Evolutionary conservation across 2,329 filamentous ascomycete genomes (phyloP).

Genomic region (Bipolaris oryzae): DNA sequence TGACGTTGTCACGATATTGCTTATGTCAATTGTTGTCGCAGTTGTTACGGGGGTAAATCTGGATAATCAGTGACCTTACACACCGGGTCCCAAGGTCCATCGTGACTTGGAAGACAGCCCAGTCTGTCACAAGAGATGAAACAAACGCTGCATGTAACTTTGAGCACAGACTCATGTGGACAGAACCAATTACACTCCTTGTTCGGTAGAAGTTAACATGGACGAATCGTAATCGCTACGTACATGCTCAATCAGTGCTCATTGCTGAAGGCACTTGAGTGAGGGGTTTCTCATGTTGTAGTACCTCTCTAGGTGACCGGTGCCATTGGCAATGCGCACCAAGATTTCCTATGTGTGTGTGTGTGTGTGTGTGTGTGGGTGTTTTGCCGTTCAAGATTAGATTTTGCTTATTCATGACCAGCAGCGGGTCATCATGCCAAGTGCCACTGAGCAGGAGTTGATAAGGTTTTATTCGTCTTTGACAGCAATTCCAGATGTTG

Average conservation of each 20-base stretch:
- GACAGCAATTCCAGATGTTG: neutral
- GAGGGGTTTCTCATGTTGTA: too few species aligned
- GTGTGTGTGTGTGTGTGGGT: too few species aligned
- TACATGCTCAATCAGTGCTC: neutral
- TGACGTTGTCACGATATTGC: neutral
- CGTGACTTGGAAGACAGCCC: neutral
- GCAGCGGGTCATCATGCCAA: neutral
- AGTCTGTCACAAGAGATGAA: too few species aligned
- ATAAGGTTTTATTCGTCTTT: too few species aligned
- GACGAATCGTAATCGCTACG: neutral
- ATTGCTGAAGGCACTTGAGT: neutral
- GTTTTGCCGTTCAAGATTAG: too few species aligned
- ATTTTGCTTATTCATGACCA: too few species aligned
- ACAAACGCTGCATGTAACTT: too few species aligned
- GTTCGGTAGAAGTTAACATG: neutral
- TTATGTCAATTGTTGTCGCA: neutral
- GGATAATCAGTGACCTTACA: neutral
- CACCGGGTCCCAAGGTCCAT: neutral
- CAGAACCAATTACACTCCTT: neutral
- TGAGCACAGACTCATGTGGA: neutral
- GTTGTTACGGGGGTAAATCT: neutral
- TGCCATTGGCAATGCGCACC: neutral
- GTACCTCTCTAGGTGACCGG: neutral
- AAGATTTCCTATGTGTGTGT: too few species aligned
- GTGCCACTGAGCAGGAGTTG: neutral